Evolutionary conservation across 768 basidiomycete genomes (phyloP).

Genomic region (Phlegmacium glaucopus): DNA sequence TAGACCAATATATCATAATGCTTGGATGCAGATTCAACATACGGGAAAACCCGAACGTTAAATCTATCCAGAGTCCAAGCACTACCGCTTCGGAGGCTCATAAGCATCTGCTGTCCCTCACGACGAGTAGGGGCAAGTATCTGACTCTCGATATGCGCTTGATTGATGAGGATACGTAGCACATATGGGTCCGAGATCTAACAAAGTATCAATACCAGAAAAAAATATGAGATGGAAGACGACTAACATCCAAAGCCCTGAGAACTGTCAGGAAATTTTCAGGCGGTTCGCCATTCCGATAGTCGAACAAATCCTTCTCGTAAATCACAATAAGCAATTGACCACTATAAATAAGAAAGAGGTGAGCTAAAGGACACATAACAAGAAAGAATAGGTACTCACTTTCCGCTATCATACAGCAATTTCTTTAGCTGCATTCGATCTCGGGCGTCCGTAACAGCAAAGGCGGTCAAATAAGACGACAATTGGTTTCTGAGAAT

Average conservation of each 20-base stretch:
- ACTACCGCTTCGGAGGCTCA: conserved; percentile 37
- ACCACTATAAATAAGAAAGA: conserved; percentile 28
- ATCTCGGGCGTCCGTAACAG: conserved; percentile 71
- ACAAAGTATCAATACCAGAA: neutral
- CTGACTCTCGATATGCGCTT: conserved; percentile 63
- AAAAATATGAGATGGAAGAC: neutral
- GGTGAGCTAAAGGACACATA: neutral
- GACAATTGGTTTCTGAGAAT: conserved; percentile 66
- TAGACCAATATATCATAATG: neutral
- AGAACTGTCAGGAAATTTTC: conserved; percentile 66
- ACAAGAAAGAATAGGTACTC: conserved; percentile 25
- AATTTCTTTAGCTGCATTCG: conserved; percentile 52
- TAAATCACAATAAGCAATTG: conserved; percentile 57
- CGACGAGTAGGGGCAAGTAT: conserved; percentile 62
- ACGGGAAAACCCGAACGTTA: conserved; percentile 64
- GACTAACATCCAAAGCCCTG: conserved; percentile 72
- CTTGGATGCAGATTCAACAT: conserved; percentile 21
- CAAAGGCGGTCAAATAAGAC: conserved; percentile 60
- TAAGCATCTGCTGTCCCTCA: conserved; percentile 56
- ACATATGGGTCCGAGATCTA: conserved; percentile 77
- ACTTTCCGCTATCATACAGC: conserved; percentile 62
- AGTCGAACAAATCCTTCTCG: conserved; percentile 81
- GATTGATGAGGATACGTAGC: conserved; percentile 78
- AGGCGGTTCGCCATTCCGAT: conserved; percentile 66
- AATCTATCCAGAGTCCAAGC: conserved; percentile 67